phyloP scores from a whole-genome alignment of 2,329 filamentous ascomycete species.

The Cadophora malorum region DNA sequence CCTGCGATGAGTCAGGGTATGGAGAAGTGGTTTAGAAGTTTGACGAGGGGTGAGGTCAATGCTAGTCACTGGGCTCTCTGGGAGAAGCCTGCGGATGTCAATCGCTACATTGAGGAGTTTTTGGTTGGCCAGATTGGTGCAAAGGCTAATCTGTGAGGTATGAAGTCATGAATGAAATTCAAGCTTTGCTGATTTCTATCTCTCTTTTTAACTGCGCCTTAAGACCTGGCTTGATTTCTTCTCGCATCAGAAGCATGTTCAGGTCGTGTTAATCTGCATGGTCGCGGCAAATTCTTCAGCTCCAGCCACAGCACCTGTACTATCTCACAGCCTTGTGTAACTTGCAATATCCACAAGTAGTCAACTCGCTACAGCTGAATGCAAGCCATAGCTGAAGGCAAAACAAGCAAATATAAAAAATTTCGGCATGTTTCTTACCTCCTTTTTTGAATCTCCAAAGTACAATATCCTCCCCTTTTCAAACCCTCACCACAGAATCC shows the following conservation, averaged over 20 bases:
- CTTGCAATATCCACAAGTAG: no score
- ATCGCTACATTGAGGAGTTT: slow-evolving; percentile 58
- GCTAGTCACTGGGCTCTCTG: slow-evolving; percentile 84
- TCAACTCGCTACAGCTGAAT: no score
- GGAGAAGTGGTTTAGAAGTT: slow-evolving; percentile 65
- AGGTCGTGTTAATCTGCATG: background rate
- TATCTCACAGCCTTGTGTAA: no score
- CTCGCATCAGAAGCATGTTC: no score
- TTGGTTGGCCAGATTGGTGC: slow-evolving; percentile 27
- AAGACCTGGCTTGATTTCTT: background rate
- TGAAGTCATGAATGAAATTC: background rate
- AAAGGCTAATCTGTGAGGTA: slow-evolving; percentile 2
- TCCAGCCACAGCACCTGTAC: background rate
- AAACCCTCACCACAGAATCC: no score
- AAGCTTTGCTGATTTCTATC: background rate
- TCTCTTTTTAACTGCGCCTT: background rate
- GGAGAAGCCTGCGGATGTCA: slow-evolving; percentile 74
- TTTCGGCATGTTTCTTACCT: background rate
- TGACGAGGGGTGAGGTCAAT: slow-evolving; percentile 71
- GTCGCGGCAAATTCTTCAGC: background rate
- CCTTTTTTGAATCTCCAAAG: background rate
- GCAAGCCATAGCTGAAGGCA: no score
- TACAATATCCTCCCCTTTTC: no score
- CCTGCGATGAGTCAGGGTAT: slow-evolving; percentile 75
- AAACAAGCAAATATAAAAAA: no score